A percentile compares a stretch with the other conserved stretches of the same genome.
Evolutionary conservation across 352 stramenopile species (phyloP).

Genomic region (Globisporangium splendens): DNA sequence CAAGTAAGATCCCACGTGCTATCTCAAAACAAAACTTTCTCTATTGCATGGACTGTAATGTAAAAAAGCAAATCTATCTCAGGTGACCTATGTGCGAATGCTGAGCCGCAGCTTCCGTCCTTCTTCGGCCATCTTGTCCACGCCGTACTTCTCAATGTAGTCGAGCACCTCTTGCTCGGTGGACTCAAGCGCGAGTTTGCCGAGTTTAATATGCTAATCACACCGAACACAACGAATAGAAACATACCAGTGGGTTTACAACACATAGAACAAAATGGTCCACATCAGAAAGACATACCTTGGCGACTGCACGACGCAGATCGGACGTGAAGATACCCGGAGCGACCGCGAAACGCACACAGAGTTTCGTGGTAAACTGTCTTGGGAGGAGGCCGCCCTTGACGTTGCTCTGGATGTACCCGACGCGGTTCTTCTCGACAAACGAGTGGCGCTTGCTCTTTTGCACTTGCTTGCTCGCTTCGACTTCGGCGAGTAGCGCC

Average conservation of each 20-base stretch:
- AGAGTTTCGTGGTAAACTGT: conserved; percentile 80
- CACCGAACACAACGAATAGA: conserved; percentile 9
- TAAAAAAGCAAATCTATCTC: conserved; percentile 1
- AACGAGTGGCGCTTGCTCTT: conserved; percentile 45
- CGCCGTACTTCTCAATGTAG: conserved; percentile 51
- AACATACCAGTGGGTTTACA: conserved; percentile 5
- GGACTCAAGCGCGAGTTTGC: conserved; percentile 48
- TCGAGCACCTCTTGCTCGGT: conserved; percentile 56
- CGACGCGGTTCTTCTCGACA: conserved; percentile 48
- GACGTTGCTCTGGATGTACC: conserved; percentile 29
- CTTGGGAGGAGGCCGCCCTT: conserved; percentile 55
- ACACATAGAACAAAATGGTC: background rate
- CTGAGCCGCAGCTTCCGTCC: conserved; percentile 58
- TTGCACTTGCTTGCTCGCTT: conserved; percentile 27
- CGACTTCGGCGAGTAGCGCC: conserved; percentile 29
- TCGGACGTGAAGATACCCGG: conserved; percentile 77
- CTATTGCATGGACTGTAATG: too few relatives aligned
- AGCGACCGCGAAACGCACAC: conserved; percentile 60
- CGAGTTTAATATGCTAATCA: conserved; percentile 50
- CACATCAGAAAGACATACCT: conserved; percentile 30
- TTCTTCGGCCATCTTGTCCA: conserved; percentile 53
- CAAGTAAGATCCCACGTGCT: conserved; percentile 1
- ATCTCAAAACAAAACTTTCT: too few relatives aligned
- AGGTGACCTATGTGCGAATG: conserved; percentile 28
- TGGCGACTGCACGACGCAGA: conserved; percentile 50